Percentiles rank a stretch among this genome's conserved stretches.
Conservation (phyloP, 306 rosid species). For the Leucaena leucocephala region DNA sequence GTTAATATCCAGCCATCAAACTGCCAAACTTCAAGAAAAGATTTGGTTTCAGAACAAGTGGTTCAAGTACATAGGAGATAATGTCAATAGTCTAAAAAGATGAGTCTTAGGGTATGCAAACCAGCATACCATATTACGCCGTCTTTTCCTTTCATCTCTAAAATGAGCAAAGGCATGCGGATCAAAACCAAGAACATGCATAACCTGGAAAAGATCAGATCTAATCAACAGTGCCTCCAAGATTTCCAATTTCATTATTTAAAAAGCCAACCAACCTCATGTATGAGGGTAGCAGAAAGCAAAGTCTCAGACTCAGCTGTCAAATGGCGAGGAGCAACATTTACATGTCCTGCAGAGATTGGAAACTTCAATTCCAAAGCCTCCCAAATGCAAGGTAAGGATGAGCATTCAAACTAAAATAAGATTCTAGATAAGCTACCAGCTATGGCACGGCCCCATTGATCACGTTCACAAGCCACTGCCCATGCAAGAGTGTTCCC, state of each 20-base stretch:
- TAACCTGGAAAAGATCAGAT: constrained; percentile 64
- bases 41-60: constrained; percentile 19
- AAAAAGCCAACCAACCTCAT: constrained; percentile 66
- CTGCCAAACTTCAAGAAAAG: constrained; percentile 17
- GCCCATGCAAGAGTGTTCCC: constrained; percentile 99
- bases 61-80: constrained; percentile 13
- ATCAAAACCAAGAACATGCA: constrained; percentile 99
- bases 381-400: constrained; percentile 31
- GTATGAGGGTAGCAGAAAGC: constrained; percentile 93
- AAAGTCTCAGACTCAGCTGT: constrained; percentile 96
- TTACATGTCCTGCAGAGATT: constrained; percentile 76
- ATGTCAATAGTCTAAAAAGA: background rate
- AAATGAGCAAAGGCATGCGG: constrained; percentile 99
- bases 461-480: constrained; percentile 99
- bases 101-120: constrained; percentile 25
- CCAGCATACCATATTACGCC: constrained; percentile 71
- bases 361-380: constrained; percentile 32
- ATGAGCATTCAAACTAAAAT: constrained; percentile 19
- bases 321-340: constrained; percentile 99
- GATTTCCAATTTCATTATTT: constrained; percentile 13
- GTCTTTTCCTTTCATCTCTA: constrained; percentile 95
- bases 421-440: constrained; percentile 53
- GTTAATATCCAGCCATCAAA: background rate
- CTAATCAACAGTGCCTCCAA: constrained; percentile 33
- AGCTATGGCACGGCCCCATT: constrained; percentile 99